Evolutionary conservation across 441 rosid species (phyloP), one percentile per base, ranked within the genome.

Genomic region (Corymbia citriodora): DNA sequence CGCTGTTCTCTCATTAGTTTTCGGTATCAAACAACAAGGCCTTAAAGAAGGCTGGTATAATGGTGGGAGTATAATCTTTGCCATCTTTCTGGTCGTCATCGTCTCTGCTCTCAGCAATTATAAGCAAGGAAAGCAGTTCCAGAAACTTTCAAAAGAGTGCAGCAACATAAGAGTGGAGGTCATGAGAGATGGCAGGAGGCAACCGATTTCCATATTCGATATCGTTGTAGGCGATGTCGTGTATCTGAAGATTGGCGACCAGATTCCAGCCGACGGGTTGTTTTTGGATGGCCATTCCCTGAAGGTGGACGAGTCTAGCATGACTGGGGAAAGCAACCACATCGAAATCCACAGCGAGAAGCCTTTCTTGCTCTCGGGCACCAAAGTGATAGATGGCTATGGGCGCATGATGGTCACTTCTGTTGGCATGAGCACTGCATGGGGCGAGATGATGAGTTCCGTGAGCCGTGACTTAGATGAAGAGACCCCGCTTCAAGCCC

Each of bases 201-300:
- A 55, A 17, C 54, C 49, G 25, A 49, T 94, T 18, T 94, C 95
- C 1, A 93, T 95, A n/a, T 93, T 91, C 31, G 94, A 94, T 5
- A n/a, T 95, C 9, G 95, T 93, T 4, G 94, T 90, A 36, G 96
- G 95, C 0, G 96, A 95, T 55, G 57, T 95, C 14, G 94, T 95
- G 82, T 90, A 87, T 74, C 90, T 94, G 90, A 93, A 94, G 91
- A 93, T 88, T 3, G 96, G 94, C 2, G 95, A 94, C 87, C 95
- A 94, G 63, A 79, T 94, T 36, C 94, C 94, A 3, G 96, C 95
- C 3, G 95, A 94, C 50, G 97, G 96, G 9, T 88, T 95, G 88
- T 93, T 94, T 68, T 72, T 94, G 55, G 87, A 91, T 18, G 96
- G 95, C 19, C 91, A 92, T 82, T 94, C 95, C 10, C 88, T 94